Evolutionary conservation across 352 stramenopile species (phyloP), one percentile per base, ranked within the genome.

Genomic region (Globisporangium rhizosaccharum): DNA sequence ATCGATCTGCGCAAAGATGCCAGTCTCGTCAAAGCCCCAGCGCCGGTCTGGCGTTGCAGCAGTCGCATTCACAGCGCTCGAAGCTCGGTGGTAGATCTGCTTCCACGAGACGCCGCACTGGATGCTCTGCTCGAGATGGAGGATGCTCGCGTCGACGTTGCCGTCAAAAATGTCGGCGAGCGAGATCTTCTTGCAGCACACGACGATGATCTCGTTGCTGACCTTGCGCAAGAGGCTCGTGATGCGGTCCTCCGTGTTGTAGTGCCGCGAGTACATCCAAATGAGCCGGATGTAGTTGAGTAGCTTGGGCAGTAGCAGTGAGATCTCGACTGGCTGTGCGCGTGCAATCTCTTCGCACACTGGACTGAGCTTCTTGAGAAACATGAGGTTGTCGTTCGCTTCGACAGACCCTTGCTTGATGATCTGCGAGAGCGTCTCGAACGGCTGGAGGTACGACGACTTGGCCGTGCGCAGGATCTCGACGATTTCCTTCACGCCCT

Each of bases 1-100:
- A 56, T 98, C 94, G 45, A 98, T 97, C 65, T 98, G 89, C 1
- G 94, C 94, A 62, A 98, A 98, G 62, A 98, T 97, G 1, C 86
- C 91, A 0, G 91, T 95, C 52, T 97, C 92, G 51, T 98, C 94
- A 64, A 98, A 97, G 42, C 88, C 82, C 93, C 93, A 98, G 26
- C 75, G 62, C 45, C 88, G 66, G 52, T 90, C 73, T 28, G 76
- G 65, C 1, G 66, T 70, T 6, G 69, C 23, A 0, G 78, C 76
- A 0, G 63, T 76, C 1, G 71, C 62, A 44, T 96, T 93, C 44
- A 95, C 82, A 20, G 82, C 75, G 20, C 65, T 72, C 1, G 66
- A 66, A 0, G 82, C 77, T 61, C 77, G 77, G 57, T 86, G 77
- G 39, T 88, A 98, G 37, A 96, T 89, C 15, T 87, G 76, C 67